Evolutionary conservation across 2,329 filamentous ascomycete species (phyloP).

Genomic region (Aspergillus awamori): DNA sequence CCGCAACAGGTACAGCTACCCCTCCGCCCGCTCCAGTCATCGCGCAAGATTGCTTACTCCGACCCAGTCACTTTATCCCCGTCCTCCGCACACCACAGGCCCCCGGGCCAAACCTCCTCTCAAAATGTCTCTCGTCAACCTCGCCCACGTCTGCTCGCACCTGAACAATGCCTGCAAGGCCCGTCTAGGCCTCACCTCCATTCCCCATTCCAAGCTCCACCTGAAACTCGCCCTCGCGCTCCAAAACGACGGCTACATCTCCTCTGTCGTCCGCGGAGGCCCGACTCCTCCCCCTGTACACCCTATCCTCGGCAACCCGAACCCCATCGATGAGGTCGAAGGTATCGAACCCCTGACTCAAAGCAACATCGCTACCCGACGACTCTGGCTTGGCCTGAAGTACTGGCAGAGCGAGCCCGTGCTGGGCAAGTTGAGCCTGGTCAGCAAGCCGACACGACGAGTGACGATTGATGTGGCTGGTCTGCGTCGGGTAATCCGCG

Average conservation of each 20-base stretch:
- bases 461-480: slow-evolving; percentile 67
- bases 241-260: slow-evolving; percentile 80
- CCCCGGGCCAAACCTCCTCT: slow-evolving; percentile 23
- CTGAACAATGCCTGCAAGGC: slow-evolving; percentile 85
- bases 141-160: slow-evolving; percentile 83
- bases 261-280: slow-evolving; percentile 74
- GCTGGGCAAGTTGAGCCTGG: slow-evolving; percentile 64
- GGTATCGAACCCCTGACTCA: slow-evolving; percentile 60
- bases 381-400: slow-evolving; percentile 88
- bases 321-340: slow-evolving; percentile 41
- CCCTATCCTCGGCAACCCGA: slow-evolving; percentile 56
- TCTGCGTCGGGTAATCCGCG: slow-evolving; percentile 68
- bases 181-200: slow-evolving; percentile 80
- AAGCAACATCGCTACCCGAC: slow-evolving; percentile 71
- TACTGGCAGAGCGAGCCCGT: slow-evolving; percentile 86
- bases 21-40: neutral
- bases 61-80: slow-evolving; percentile 1
- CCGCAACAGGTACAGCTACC: neutral
- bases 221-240: slow-evolving; percentile 74
- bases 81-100: slow-evolving; percentile 12
- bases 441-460: slow-evolving; percentile 74
- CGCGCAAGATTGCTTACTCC: slow-evolving; percentile 3
- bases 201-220: slow-evolving; percentile 80
- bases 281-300: slow-evolving; percentile 58
- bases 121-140: slow-evolving; percentile 72